Evolutionary conservation across 306 rosid species (phyloP).

Genomic region (Dryas alaskensis): DNA sequence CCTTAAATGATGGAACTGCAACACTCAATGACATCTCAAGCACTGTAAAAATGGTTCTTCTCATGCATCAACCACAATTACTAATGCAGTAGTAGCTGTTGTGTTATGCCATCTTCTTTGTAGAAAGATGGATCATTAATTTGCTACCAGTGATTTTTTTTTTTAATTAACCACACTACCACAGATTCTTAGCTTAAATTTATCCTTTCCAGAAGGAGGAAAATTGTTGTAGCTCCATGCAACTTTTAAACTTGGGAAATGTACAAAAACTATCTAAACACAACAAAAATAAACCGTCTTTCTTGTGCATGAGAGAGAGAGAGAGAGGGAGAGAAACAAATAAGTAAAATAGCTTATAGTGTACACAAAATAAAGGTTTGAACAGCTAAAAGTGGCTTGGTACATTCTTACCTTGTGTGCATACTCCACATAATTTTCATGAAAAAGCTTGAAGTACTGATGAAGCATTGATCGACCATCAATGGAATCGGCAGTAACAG

Average conservation of each 20-base stretch:
- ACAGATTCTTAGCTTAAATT: neutral
- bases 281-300: neutral
- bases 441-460: slow-evolving; percentile 92
- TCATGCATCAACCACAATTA: neutral
- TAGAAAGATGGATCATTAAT: neutral
- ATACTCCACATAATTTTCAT: slow-evolving; percentile 90
- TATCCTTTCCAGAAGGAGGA: neutral
- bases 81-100: neutral
- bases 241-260: neutral
- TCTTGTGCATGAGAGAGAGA: neutral
- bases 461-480: slow-evolving; percentile 89
- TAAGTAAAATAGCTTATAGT: neutral
- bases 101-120: no score
- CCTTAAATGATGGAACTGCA: no score
- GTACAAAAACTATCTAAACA: neutral
- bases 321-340: neutral
- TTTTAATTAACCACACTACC: neutral
- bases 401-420: slow-evolving; percentile 74
- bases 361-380: neutral
- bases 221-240: neutral
- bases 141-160: neutral
- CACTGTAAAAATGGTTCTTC: no score
- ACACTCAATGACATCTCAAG: no score
- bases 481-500: slow-evolving; percentile 83
- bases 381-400: slow-evolving; percentile 9